Percentiles rank a stretch among this genome's conserved stretches.
phyloP scores from a whole-genome alignment of 2,329 filamentous ascomycete species.

The Trichoderma citrinoviride region DNA sequence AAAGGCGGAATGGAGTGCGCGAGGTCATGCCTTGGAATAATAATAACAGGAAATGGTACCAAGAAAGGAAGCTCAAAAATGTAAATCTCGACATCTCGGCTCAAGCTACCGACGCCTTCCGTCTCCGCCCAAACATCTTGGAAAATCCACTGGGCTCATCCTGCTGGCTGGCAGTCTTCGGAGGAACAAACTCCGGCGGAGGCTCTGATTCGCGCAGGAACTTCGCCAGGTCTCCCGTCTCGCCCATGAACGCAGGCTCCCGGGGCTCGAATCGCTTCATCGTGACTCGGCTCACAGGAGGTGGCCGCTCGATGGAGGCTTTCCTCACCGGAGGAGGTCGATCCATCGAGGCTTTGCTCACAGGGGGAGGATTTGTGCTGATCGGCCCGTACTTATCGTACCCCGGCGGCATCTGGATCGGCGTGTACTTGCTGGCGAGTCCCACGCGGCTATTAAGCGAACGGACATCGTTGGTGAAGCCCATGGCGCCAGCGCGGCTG shows the following conservation, averaged over 20 bases:
- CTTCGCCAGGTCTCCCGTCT: constrained; percentile 67
- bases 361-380: constrained; percentile 27
- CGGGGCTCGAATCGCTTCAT: constrained; percentile 60
- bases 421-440: constrained; percentile 45
- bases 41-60: neutral
- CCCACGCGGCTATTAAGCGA: constrained; percentile 24
- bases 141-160: constrained; percentile 44
- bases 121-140: constrained; percentile 50
- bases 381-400: constrained; percentile 43
- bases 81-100: no score
- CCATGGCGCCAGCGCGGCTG: constrained; percentile 38
- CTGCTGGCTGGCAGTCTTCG: constrained; percentile 30
- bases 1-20: neutral
- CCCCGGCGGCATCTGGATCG: constrained; percentile 50
- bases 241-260: constrained; percentile 49
- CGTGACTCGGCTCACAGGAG: constrained; percentile 42
- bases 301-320: neutral
- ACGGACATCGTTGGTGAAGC: neutral
- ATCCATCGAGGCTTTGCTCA: constrained; percentile 52
- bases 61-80: neutral
- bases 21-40: neutral
- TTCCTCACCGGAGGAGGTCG: constrained; percentile 28
- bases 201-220: constrained; percentile 70
- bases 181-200: constrained; percentile 42
- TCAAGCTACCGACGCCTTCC: constrained; percentile 43